Evolutionary conservation across 805 yeast genomes (phyloP).

Genomic region (Suhomyces canberraensis): DNA sequence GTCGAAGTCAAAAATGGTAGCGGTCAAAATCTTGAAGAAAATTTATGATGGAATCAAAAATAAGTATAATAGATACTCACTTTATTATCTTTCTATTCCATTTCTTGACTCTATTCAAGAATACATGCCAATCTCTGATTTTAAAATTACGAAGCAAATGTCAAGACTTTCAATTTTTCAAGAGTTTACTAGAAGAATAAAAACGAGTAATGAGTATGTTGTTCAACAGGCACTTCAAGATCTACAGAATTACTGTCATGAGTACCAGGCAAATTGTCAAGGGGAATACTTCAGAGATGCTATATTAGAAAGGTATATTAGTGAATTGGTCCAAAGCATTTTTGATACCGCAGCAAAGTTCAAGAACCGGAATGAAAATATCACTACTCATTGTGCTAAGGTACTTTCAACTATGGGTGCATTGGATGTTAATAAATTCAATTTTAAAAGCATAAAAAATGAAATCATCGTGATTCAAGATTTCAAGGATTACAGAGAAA

Average conservation of each 20-base stretch:
- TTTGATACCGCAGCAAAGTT: slow-evolving; percentile 57
- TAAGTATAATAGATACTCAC: slow-evolving; percentile 41
- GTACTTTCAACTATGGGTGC: slow-evolving; percentile 79
- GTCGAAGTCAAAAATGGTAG: slow-evolving; percentile 45
- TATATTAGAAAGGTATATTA: slow-evolving; percentile 26
- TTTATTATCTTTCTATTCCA: slow-evolving; percentile 54
- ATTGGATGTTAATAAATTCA: slow-evolving; percentile 60
- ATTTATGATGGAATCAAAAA: slow-evolving; percentile 29
- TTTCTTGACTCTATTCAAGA: slow-evolving; percentile 24
- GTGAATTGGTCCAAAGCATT: slow-evolving; percentile 49
- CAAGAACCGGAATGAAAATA: slow-evolving; percentile 42
- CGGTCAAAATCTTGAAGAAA: slow-evolving; percentile 47
- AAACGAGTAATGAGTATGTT: slow-evolving; percentile 65
- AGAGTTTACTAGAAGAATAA: slow-evolving; percentile 54
- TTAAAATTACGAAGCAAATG: slow-evolving; percentile 19
- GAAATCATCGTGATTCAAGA: slow-evolving; percentile 55
- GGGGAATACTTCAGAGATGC: slow-evolving; percentile 37
- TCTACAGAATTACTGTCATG: slow-evolving; percentile 49
- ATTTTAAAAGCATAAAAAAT: slow-evolving; percentile 37
- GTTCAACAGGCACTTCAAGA: slow-evolving; percentile 71
- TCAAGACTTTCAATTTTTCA: slow-evolving; percentile 36
- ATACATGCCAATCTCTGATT: slow-evolving; percentile 13
- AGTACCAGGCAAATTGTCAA: slow-evolving; percentile 50
- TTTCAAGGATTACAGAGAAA: slow-evolving; percentile 60
- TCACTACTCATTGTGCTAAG: slow-evolving; percentile 60